phyloP scores from a whole-genome alignment of 2,329 filamentous ascomycete genomes.

The Diaporthe batatas region DNA sequence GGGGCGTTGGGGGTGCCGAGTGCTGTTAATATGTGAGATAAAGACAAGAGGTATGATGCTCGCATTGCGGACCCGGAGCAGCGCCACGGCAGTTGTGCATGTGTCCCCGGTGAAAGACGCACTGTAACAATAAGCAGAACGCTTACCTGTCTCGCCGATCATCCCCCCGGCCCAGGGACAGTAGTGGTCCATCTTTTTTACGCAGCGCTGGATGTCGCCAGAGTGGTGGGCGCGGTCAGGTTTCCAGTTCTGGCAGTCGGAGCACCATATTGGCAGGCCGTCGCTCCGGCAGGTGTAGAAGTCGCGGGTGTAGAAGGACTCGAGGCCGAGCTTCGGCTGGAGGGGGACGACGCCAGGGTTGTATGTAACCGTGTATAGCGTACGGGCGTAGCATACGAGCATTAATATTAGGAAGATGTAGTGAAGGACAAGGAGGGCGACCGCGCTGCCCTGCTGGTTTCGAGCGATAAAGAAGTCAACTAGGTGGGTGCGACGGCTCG shows the following conservation, averaged over 20 bases:
- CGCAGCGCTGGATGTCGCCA: constrained; percentile 83
- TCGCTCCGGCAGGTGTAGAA: constrained; percentile 87
- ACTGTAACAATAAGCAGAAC: neutral
- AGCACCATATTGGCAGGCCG: constrained; percentile 90
- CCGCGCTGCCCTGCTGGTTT: constrained; percentile 68
- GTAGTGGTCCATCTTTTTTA: constrained; percentile 93
- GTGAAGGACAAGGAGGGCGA: constrained; percentile 79
- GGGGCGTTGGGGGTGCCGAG: constrained; percentile 11
- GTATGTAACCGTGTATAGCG: constrained; percentile 75
- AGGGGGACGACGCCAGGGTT: constrained; percentile 82
- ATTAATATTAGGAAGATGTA: constrained; percentile 79
- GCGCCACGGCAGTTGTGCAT: too few species aligned
- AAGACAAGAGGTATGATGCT: neutral
- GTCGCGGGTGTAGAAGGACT: constrained; percentile 84
- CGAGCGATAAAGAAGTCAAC: constrained; percentile 77
- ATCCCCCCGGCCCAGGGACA: constrained; percentile 98
- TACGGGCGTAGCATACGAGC: constrained; percentile 76
- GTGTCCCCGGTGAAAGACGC: neutral
- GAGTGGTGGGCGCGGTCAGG: constrained; percentile 90
- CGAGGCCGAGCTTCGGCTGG: constrained; percentile 72
- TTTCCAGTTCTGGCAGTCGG: constrained; percentile 87
- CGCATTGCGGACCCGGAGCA: neutral
- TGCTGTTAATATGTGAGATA: neutral
- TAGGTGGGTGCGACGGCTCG: constrained; percentile 51
- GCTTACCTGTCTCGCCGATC: constrained; percentile 81